Percentiles rank a stretch among this genome's conserved stretches.
phyloP scores from a whole-genome alignment of 768 basidiomycete species.

The Amanita phalloides region DNA sequence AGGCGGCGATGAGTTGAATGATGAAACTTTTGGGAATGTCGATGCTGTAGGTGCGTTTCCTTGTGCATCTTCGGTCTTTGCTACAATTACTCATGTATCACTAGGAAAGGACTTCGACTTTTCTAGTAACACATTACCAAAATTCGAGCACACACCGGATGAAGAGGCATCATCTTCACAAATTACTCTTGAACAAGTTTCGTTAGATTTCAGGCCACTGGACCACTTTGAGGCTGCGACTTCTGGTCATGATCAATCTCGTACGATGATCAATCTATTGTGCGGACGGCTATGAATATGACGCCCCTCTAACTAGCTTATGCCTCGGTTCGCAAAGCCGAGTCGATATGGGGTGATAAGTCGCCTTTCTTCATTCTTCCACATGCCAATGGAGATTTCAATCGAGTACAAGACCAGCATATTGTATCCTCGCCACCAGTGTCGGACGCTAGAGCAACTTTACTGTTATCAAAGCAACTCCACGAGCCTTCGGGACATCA shows the following conservation, averaged over 20 bases:
- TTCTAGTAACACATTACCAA: constrained; percentile 31
- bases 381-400: constrained; percentile 36
- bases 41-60: constrained; percentile 57
- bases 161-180: constrained; percentile 9
- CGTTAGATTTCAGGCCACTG: constrained; percentile 3
- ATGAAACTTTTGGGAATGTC: constrained; percentile 85
- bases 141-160: constrained; percentile 15
- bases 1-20: constrained; percentile 87
- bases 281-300: neutral
- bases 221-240: constrained; percentile 8
- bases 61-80: neutral
- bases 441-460: constrained; percentile 23
- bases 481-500: constrained; percentile 21
- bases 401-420: constrained; percentile 17
- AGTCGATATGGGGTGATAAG: constrained; percentile 77
- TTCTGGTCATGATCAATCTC: constrained; percentile 14
- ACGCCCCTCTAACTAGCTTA: constrained; percentile 16
- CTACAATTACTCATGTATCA: constrained; percentile 4
- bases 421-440: constrained; percentile 21
- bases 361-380: constrained; percentile 65
- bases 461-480: constrained; percentile 16
- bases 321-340: constrained; percentile 35
- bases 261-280: constrained; percentile 13
- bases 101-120: constrained; percentile 92
- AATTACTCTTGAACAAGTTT: constrained; percentile 6